A percentile compares a stretch with the other conserved stretches of the same genome.
Conservation (phyloP, 148 eudicot species). For the Selenicereus undatus region DNA sequence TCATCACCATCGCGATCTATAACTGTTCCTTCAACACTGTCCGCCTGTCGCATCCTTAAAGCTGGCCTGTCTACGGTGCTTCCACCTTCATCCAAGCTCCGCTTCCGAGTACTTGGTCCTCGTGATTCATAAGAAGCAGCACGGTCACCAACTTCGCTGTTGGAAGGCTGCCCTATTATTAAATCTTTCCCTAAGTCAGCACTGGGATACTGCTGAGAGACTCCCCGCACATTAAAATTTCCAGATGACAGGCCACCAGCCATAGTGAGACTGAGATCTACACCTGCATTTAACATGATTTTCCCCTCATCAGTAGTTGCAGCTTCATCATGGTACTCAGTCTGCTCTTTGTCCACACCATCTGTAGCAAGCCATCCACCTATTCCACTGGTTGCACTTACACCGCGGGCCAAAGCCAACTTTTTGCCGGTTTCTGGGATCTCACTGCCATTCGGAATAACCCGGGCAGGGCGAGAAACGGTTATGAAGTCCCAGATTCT, state of each 20-base stretch:
- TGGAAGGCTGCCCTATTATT: constrained; percentile 84
- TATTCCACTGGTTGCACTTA: constrained; percentile 96
- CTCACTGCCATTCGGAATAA: constrained; percentile 58
- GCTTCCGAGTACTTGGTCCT: constrained; percentile 89
- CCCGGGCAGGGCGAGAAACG: constrained; percentile 75
- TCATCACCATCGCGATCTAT: constrained; percentile 98
- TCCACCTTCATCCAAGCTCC: constrained; percentile 93
- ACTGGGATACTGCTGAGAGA: constrained; percentile 53
- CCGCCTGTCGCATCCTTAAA: constrained; percentile 64
- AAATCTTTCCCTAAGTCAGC: constrained; percentile 70
- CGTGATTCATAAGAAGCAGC: constrained; percentile 97
- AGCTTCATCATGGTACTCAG: constrained; percentile 85
- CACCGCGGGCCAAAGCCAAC: constrained; percentile 76
- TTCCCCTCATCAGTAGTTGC: constrained; percentile 75
- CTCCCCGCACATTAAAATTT: constrained; percentile 43
- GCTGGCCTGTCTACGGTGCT: constrained; percentile 88
- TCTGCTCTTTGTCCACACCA: constrained; percentile 67
- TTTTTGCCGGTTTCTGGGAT: constrained; percentile 85
- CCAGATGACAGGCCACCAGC: constrained; percentile 68
- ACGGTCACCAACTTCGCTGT: constrained; percentile 94
- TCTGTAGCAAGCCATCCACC: constrained; percentile 89
- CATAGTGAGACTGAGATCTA: constrained; percentile 82
- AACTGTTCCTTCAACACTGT: constrained; percentile 92
- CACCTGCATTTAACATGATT: constrained; percentile 52
- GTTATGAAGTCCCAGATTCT: constrained; percentile 86